Base-by-base conservation (phyloP, 1,284 basidiomycete genomes). In the Rhodotorula sp. region DNA sequence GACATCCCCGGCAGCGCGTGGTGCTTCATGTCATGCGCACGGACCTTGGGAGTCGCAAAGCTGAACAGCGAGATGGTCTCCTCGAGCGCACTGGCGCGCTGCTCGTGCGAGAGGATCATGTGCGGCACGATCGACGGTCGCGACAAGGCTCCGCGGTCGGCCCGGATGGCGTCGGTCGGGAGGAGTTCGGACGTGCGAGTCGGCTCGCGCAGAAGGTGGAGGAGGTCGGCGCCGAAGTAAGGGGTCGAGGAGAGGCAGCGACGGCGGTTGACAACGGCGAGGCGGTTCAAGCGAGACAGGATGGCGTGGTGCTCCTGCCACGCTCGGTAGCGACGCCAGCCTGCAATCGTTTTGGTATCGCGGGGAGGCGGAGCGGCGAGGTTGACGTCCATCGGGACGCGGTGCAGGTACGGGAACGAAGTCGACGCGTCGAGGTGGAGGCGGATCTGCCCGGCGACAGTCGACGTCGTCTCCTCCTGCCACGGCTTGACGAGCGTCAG, bases 11-110 rank as follows among this genome's bases (percentile, higher is more conserved):
- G 74, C 20, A 92, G 82, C 1, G 86, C 84, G 63, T 89, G 82
- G 3, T 79, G 81, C 0, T 91, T 85, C 56, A 97, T 80, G 78
- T 94, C 92, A 19, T 84, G 82, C 2, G 91, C 90, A 15, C 94
- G 88, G 0, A 86, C 92, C 9, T 86, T 79, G 0, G 94, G 92
- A 0, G 94, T 94, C 8, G 87, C 88, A 76, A 94, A 93, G 0
- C 90, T 87, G 77, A 95, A 98, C 10, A 83, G 84, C 70, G 91
- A 86, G 60, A 96, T 81, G 29, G 86, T 66, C 27, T 81, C 80
- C 1, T 83, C 82, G 81, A 90, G 83, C 1, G 85, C 82, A 58
- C 85, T 81, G 0, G 86, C 84, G 13, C 94, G 86, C 13, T 84
- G 80, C 15, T 81, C 78, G 71, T 88, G 87, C 1, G 93, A 91